Conservation (phyloP, 306 rosid genomes). For the Quercus agrifolia region DNA sequence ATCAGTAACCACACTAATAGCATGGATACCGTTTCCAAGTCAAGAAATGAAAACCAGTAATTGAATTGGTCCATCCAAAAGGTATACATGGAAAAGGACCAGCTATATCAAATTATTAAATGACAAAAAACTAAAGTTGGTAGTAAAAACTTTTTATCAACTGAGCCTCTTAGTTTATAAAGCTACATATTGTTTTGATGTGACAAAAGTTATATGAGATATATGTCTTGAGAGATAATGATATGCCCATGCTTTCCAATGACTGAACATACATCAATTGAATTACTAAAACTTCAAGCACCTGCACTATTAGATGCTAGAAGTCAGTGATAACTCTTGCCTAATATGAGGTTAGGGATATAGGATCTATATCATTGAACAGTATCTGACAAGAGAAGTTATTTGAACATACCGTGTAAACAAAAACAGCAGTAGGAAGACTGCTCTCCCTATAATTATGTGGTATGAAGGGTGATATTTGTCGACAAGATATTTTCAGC, state of each 20-base stretch:
- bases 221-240: not conserved
- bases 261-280: not conserved
- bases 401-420: conserved; percentile 64
- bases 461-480: conserved; percentile 95
- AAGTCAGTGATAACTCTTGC: not conserved
- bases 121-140: not conserved
- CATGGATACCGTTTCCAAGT: not conserved
- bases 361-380: not conserved
- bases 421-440: conserved; percentile 94
- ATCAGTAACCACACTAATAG: not conserved
- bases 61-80: not conserved
- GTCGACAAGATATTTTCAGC: conserved; percentile 87
- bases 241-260: not conserved
- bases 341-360: not conserved
- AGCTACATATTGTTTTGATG: not conserved
- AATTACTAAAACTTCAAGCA: not conserved
- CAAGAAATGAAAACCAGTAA: not conserved
- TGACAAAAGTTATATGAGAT: not conserved
- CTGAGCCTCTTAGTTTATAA: not conserved
- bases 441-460: conserved; percentile 95
- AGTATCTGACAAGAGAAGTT: not conserved
- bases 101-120: not conserved
- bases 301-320: not conserved
- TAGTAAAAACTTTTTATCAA: not conserved
- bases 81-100: not conserved